Conservation (phyloP, 2,329 filamentous ascomycete genomes). For the Apiospora marii region DNA sequence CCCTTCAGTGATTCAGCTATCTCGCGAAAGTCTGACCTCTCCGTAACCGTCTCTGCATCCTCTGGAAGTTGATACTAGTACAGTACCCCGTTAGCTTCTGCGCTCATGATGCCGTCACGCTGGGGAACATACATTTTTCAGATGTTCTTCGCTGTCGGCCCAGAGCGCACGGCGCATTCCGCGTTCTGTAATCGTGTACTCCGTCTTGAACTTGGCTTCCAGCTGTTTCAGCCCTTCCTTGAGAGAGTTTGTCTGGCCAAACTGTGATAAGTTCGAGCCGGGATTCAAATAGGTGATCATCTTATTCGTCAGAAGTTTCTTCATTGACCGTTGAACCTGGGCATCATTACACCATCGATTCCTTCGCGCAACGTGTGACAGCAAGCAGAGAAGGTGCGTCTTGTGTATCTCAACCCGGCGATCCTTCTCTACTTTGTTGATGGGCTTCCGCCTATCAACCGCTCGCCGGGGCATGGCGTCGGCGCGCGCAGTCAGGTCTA, state of each 20-base stretch:
- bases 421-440: conserved; percentile 61
- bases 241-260: conserved; percentile 77
- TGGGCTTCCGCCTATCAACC: conserved; percentile 56
- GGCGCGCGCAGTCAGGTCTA: conserved; percentile 60
- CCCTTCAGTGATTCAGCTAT: conserved; percentile 76
- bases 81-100: neutral
- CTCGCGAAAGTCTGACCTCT: conserved; percentile 75
- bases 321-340: conserved; percentile 71
- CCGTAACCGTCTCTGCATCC: conserved; percentile 72
- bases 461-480: conserved; percentile 42
- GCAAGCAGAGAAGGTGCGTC: conserved; percentile 81
- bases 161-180: conserved; percentile 78
- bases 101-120: neutral
- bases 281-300: conserved; percentile 74
- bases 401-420: conserved; percentile 82
- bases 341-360: conserved; percentile 91
- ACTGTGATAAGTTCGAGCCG: conserved; percentile 71
- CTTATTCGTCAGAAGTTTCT: conserved; percentile 70
- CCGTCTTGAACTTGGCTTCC: conserved; percentile 70
- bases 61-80: conserved; percentile 63
- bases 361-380: conserved; percentile 78
- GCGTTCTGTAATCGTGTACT: conserved; percentile 74
- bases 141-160: conserved; percentile 71
- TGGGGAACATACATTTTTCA: conserved; percentile 59
- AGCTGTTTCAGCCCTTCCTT: conserved; percentile 79